phyloP scores from a whole-genome alignment of 768 basidiomycete genomes.

The Terana coerulea region DNA sequence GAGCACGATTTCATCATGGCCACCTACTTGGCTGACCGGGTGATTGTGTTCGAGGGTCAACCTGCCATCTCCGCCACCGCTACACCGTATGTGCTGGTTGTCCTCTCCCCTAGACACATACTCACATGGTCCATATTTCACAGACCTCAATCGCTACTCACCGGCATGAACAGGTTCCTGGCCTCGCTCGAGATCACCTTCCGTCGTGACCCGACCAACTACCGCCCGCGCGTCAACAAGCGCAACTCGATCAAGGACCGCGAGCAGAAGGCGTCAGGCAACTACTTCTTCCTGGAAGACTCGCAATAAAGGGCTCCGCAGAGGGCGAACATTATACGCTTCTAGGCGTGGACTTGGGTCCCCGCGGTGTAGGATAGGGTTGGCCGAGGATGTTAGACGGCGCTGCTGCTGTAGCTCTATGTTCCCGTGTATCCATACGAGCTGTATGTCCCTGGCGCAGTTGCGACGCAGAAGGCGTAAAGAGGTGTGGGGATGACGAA shows the following conservation, averaged over 20 bases:
- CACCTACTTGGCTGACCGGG: constrained; percentile 96
- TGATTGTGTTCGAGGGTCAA: constrained; percentile 86
- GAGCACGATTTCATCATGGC: constrained; percentile 99
- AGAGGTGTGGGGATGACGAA: background rate
- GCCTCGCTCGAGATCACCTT: constrained; percentile 96
- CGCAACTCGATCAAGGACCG: constrained; percentile 79
- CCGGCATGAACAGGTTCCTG: constrained; percentile 98
- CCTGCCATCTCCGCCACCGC: constrained; percentile 90
- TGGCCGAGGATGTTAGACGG: background rate
- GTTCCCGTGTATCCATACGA: background rate
- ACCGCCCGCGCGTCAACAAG: constrained; percentile 87
- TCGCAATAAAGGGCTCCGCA: constrained; percentile 28
- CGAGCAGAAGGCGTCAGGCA: constrained; percentile 84
- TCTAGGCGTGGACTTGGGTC: constrained; percentile 14
- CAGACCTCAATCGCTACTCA: constrained; percentile 90
- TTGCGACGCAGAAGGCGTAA: background rate
- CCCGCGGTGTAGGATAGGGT: constrained; percentile 17
- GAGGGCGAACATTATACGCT: constrained; percentile 1
- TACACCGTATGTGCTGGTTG: constrained; percentile 62
- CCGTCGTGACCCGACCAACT: constrained; percentile 95
- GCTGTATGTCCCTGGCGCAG: background rate
- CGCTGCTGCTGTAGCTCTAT: background rate
- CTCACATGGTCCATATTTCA: background rate
- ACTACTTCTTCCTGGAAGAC: constrained; percentile 93
- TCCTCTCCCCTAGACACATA: background rate